These are phyloP conservation scores for Aspergillus ochraceus DNA, from an alignment of 2,329 filamentous ascomycete genomes.

Conservation along the genomic window DNA sequence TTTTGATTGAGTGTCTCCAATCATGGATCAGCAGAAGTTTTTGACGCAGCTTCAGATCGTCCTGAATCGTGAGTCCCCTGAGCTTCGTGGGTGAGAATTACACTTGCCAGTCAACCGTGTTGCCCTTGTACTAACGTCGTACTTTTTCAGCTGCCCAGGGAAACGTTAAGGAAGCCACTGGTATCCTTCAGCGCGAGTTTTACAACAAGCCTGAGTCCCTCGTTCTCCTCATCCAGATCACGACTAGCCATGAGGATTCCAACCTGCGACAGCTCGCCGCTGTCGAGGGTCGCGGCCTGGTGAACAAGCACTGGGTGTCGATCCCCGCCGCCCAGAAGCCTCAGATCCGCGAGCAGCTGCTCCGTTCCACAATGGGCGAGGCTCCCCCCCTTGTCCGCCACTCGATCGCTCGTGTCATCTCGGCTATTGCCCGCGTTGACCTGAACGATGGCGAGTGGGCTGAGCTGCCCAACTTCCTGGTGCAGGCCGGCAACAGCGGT, in stretches of 20 bases:
- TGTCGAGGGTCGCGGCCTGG: constrained; percentile 81
- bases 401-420: constrained; percentile 83
- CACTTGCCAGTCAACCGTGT: background rate
- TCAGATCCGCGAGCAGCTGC: constrained; percentile 75
- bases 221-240: constrained; percentile 81
- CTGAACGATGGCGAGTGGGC: constrained; percentile 83
- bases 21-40: constrained; percentile 81
- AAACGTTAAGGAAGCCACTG: constrained; percentile 84
- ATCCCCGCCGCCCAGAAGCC: constrained; percentile 74
- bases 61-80: constrained; percentile 70
- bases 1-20: constrained; percentile 16
- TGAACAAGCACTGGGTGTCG: constrained; percentile 80
- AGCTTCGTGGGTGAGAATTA: background rate
- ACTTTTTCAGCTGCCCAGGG: constrained; percentile 72
- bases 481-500: constrained; percentile 73
- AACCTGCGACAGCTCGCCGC: constrained; percentile 85
- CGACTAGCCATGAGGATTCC: constrained; percentile 71
- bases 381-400: constrained; percentile 75
- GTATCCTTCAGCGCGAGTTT: constrained; percentile 88
- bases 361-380: constrained; percentile 82
- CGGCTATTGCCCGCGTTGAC: constrained; percentile 81
- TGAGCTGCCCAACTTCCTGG: constrained; percentile 75
- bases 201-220: constrained; percentile 84
- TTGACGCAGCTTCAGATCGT: constrained; percentile 83
- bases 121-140: constrained; percentile 17